phyloP scores from a whole-genome alignment of 2,329 filamentous ascomycete genomes.

The Coleophoma eucalyptorum region DNA sequence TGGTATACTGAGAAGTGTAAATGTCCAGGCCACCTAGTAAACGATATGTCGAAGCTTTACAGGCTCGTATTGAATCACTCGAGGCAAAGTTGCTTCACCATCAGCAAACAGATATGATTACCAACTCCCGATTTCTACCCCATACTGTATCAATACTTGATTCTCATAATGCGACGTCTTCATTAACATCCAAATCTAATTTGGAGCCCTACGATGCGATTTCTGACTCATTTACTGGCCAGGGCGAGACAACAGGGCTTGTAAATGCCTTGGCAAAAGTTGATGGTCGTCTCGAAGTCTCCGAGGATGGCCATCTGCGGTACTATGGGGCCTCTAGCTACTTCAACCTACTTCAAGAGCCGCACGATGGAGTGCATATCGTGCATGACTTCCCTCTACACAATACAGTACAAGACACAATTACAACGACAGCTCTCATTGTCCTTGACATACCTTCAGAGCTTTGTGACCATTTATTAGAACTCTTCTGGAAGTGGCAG shows the following conservation, averaged over 20 bases:
- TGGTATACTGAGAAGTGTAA: too few species aligned
- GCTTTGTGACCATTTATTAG: conserved; percentile 44
- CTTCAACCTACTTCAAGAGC: not conserved
- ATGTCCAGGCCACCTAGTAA: not conserved
- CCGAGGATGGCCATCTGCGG: not conserved
- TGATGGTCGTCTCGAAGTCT: not conserved
- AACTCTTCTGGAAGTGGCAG: conserved; percentile 48
- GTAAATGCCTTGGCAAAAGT: not conserved
- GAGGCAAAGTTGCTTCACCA: not conserved
- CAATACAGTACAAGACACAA: not conserved
- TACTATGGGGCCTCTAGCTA: conserved; percentile 1
- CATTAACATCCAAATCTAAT: too few species aligned
- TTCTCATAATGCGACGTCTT: not conserved
- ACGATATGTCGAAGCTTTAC: not conserved
- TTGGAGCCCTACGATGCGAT: too few species aligned
- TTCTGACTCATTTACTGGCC: not conserved
- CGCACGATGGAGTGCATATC: not conserved
- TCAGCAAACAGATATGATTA: too few species aligned
- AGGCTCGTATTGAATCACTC: not conserved
- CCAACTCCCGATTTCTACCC: too few species aligned
- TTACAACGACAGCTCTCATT: not conserved
- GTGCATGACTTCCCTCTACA: not conserved
- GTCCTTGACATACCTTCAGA: conserved; percentile 24
- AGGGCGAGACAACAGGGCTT: not conserved
- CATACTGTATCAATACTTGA: not conserved